Percentiles rank a stretch among this genome's conserved stretches.
Evolutionary conservation across 352 stramenopile genomes (phyloP).

Genomic region (Hyphochytrium catenoides): DNA sequence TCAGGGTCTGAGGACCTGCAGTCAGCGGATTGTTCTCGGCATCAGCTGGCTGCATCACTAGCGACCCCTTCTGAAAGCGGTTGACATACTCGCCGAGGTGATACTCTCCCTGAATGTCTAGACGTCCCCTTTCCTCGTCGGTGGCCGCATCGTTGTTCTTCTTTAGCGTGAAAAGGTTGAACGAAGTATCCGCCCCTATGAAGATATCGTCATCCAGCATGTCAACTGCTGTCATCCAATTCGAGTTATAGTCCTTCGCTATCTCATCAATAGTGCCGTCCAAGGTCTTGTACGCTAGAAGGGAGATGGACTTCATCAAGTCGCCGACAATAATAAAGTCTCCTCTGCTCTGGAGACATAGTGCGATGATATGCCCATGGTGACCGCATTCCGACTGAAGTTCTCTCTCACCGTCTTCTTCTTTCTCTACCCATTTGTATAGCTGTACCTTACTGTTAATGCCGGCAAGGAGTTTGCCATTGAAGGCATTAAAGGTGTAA

Average conservation of each 20-base stretch:
- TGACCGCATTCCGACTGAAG: conserved; percentile 73
- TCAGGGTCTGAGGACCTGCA: conserved; percentile 15
- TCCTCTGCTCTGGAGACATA: conserved; percentile 79
- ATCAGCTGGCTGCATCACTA: conserved; percentile 75
- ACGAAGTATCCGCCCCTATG: conserved; percentile 79
- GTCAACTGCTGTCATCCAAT: conserved; percentile 82
- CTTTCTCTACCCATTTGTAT: conserved; percentile 68
- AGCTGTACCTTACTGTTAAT: conserved; percentile 85
- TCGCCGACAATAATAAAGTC: conserved; percentile 89
- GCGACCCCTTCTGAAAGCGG: conserved; percentile 74
- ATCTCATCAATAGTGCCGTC: conserved; percentile 80
- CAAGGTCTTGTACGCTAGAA: conserved; percentile 79
- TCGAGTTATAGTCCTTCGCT: conserved; percentile 82
- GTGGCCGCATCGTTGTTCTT: conserved; percentile 70
- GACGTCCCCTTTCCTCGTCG: conserved; percentile 70
- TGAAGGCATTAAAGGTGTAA: conserved; percentile 82
- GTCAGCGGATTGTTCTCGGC: neutral
- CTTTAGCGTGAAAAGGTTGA: conserved; percentile 83
- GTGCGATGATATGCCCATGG: conserved; percentile 79
- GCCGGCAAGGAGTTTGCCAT: conserved; percentile 71
- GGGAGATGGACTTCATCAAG: conserved; percentile 86
- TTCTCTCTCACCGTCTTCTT: conserved; percentile 68
- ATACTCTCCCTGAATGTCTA: conserved; percentile 80
- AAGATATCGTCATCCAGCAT: conserved; percentile 85
- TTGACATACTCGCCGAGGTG: conserved; percentile 90